phyloP scores from a whole-genome alignment of 768 basidiomycete species.

The Rhodotorula graminis region DNA sequence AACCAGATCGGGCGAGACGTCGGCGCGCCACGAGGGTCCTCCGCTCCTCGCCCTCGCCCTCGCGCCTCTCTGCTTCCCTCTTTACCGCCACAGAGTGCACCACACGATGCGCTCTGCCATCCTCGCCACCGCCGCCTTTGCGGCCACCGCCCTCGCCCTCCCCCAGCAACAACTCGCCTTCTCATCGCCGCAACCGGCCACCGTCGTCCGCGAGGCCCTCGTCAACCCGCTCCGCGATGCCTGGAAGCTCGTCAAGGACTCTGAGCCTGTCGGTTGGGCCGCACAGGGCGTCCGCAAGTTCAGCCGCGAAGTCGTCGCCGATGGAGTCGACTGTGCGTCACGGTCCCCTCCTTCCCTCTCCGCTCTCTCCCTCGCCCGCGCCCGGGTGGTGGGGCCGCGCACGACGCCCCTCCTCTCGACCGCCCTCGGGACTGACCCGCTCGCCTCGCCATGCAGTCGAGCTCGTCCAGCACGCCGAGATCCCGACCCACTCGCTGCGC shows the following conservation, averaged over 20 bases:
- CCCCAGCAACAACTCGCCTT: conserved; percentile 18
- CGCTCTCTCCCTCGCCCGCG: no score
- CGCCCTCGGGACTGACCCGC: not conserved
- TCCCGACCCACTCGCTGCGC: conserved; percentile 58
- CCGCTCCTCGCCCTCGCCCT: no score
- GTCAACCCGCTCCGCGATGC: not conserved
- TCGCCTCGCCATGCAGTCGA: conserved; percentile 54
- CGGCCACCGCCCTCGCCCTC: conserved; percentile 5
- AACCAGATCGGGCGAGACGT: no score
- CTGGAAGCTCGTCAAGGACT: conserved; percentile 11
- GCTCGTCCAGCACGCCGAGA: conserved; percentile 57
- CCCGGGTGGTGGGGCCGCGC: not conserved
- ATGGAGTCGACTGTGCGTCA: conserved; percentile 65
- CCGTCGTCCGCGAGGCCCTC: no score
- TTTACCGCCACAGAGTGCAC: no score
- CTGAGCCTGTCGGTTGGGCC: conserved; percentile 11
- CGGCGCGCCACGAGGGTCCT: no score
- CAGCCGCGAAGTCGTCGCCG: conserved; percentile 55
- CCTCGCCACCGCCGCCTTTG: conserved; percentile 3
- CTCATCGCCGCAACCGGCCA: not conserved
- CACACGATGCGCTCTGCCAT: not conserved
- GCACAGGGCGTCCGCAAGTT: conserved; percentile 59
- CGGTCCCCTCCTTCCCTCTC: not conserved
- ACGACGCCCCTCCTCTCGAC: no score
- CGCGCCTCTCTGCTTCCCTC: not conserved